A percentile compares a stretch with the other conserved stretches of the same genome.
phyloP scores from a whole-genome alignment of 2,329 filamentous ascomycete genomes.

The Ophiocordyceps polyrhachis-furcata region DNA sequence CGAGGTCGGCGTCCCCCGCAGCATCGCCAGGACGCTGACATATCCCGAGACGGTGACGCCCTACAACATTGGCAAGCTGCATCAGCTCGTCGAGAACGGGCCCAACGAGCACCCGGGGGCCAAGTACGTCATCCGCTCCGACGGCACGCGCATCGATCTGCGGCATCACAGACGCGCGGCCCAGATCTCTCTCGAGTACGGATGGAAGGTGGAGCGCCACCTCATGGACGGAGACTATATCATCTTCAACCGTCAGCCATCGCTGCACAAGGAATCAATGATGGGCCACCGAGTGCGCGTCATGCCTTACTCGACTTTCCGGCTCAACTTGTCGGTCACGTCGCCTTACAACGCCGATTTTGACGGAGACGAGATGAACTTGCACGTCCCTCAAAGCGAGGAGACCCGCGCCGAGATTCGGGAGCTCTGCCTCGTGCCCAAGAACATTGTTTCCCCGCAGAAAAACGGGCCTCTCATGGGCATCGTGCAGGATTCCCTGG shows the following conservation, averaged over 20 bases:
- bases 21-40: slow-evolving; percentile 80
- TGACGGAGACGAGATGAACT: slow-evolving; percentile 99
- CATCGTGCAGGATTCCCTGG: slow-evolving; percentile 95
- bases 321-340: slow-evolving; percentile 91
- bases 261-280: slow-evolving; percentile 99
- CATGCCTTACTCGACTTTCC: slow-evolving; percentile 98
- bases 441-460: slow-evolving; percentile 96
- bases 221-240: slow-evolving; percentile 93
- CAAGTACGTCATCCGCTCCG: slow-evolving; percentile 86
- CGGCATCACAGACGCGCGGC: slow-evolving; percentile 80
- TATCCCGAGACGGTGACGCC: slow-evolving; percentile 96
- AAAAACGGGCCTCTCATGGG: slow-evolving; percentile 96
- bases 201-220: slow-evolving; percentile 97
- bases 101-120: slow-evolving; percentile 91
- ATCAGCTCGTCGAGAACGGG: slow-evolving; percentile 76
- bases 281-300: slow-evolving; percentile 97
- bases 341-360: slow-evolving; percentile 99
- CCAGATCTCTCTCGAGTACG: slow-evolving; percentile 76
- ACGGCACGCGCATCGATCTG: slow-evolving; percentile 86
- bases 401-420: slow-evolving; percentile 90
- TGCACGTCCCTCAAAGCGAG: slow-evolving; percentile 95
- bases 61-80: slow-evolving; percentile 90
- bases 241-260: slow-evolving; percentile 98
- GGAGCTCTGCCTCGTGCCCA: slow-evolving; percentile 90
- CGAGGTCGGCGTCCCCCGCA: slow-evolving; percentile 89